Evolutionary conservation across 805 yeast species (phyloP).

Genomic region (Suhomyces canberraensis): DNA sequence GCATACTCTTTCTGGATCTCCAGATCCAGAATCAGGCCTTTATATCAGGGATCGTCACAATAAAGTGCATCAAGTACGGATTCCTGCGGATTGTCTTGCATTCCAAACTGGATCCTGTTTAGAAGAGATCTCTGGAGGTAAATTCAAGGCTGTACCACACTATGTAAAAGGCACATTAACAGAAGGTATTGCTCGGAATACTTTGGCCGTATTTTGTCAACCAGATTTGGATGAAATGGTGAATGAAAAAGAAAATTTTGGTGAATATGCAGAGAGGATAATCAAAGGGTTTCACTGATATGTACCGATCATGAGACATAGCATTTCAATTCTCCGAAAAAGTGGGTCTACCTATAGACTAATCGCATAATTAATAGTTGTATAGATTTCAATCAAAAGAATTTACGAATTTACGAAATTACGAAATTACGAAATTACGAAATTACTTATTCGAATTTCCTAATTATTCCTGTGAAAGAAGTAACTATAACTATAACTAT

Average conservation of each 20-base stretch:
- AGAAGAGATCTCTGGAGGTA: conserved; percentile 46
- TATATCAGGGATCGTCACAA: conserved; percentile 48
- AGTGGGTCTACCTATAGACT: too few relatives aligned
- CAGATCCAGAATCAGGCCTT: conserved; percentile 48
- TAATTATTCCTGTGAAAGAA: too few relatives aligned
- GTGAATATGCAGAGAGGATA: conserved; percentile 44
- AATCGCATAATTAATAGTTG: too few relatives aligned
- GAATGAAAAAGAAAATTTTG: conserved; percentile 46
- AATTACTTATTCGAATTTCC: too few relatives aligned
- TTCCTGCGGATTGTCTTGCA: conserved; percentile 54
- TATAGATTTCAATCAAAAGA: too few relatives aligned
- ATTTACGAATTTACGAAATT: too few relatives aligned
- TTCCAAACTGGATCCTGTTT: conserved; percentile 61
- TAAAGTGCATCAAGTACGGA: conserved; percentile 45
- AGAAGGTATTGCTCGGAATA: conserved; percentile 44
- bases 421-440: too few relatives aligned
- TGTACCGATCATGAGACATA: too few relatives aligned
- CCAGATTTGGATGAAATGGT: conserved; percentile 52
- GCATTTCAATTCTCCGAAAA: too few relatives aligned
- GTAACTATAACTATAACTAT: too few relatives aligned
- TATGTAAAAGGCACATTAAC: conserved; percentile 44
- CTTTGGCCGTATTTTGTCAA: conserved; percentile 62
- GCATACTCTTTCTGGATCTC: conserved; percentile 27
- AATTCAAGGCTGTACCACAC: conserved; percentile 58
- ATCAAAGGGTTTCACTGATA: conserved; percentile 36